Conservation (phyloP, 768 basidiomycete species). For the Termitomyces sp. region DNA sequence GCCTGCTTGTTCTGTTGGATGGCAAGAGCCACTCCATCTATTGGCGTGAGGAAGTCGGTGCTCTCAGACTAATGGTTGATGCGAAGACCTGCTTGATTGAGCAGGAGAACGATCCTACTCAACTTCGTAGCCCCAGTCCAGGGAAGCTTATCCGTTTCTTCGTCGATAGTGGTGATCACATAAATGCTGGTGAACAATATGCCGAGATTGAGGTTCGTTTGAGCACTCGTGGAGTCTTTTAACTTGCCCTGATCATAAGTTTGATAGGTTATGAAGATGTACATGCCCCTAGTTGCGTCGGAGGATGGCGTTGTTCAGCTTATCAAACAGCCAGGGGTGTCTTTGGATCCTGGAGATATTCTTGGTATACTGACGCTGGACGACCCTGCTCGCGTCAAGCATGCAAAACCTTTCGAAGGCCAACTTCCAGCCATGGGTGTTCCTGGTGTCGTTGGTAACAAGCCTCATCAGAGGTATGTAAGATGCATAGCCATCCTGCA, state of each 20-base stretch:
- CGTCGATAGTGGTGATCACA: slow-evolving; percentile 95
- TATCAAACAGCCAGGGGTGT: slow-evolving; percentile 97
- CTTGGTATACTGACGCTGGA: slow-evolving; percentile 96
- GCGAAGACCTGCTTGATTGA: slow-evolving; percentile 98
- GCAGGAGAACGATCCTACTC: slow-evolving; percentile 99
- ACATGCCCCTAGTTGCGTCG: slow-evolving; percentile 93
- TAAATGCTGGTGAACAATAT: slow-evolving; percentile 95
- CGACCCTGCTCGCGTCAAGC: slow-evolving; percentile 93
- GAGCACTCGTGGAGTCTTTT: neutral
- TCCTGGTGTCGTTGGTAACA: slow-evolving; percentile 83
- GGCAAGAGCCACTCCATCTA: slow-evolving; percentile 97
- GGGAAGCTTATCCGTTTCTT: slow-evolving; percentile 95
- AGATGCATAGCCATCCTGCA: slow-evolving; percentile 73
- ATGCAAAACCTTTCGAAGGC: slow-evolving; percentile 97
- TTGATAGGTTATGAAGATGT: slow-evolving; percentile 95
- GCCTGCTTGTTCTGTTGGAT: slow-evolving; percentile 86
- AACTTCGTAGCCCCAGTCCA: slow-evolving; percentile 91
- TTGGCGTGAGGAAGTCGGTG: slow-evolving; percentile 98
- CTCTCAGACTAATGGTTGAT: slow-evolving; percentile 89
- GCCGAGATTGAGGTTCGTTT: slow-evolving; percentile 89
- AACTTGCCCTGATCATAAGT: neutral
- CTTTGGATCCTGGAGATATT: slow-evolving; percentile 94
- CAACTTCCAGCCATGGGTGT: slow-evolving; percentile 85
- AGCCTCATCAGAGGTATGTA: slow-evolving; percentile 82
- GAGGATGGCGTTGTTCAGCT: slow-evolving; percentile 95